A percentile compares a stretch with the other conserved stretches of the same genome.
Evolutionary conservation across 768 basidiomycete genomes (phyloP).

Genomic region (Crucibulum laeve): DNA sequence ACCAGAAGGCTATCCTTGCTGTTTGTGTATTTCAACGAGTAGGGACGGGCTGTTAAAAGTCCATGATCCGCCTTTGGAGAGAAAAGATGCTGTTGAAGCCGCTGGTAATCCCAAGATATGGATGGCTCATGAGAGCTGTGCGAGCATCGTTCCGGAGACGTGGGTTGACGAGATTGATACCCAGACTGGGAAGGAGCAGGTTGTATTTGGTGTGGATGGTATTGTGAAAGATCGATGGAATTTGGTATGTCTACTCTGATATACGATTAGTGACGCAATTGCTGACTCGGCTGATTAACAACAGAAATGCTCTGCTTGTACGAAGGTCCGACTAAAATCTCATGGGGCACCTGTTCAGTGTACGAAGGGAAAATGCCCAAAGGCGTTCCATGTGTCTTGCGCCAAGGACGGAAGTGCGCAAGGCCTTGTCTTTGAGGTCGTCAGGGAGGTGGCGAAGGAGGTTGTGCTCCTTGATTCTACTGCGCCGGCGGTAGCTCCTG

Average conservation of each 20-base stretch:
- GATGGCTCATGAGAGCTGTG: conserved; percentile 82
- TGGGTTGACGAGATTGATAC: conserved; percentile 76
- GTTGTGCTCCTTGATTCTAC: conserved; percentile 57
- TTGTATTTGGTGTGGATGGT: conserved; percentile 81
- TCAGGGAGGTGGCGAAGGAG: conserved; percentile 78
- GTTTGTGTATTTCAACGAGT: conserved; percentile 56
- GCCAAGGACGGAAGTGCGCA: conserved; percentile 54
- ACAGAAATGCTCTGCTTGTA: conserved; percentile 89
- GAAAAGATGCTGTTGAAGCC: conserved; percentile 49
- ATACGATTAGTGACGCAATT: neutral
- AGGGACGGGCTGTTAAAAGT: conserved; percentile 58
- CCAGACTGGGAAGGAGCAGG: conserved; percentile 38
- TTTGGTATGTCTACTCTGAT: conserved; percentile 51
- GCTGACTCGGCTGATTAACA: conserved; percentile 3
- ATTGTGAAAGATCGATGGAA: conserved; percentile 94
- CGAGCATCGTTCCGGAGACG: conserved; percentile 81
- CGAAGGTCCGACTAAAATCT: conserved; percentile 56
- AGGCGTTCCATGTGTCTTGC: conserved; percentile 92
- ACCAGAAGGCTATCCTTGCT: conserved; percentile 58
- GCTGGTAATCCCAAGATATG: conserved; percentile 45
- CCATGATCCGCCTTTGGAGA: conserved; percentile 57
- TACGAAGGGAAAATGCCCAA: conserved; percentile 89
- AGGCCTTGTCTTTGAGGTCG: conserved; percentile 55
- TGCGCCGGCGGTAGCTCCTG: conserved; percentile 8
- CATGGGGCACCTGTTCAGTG: conserved; percentile 90